These are phyloP conservation scores for Leishmania guyanensis DNA, from an alignment of 208 protist genomes.

Conservation along the genomic window DNA sequence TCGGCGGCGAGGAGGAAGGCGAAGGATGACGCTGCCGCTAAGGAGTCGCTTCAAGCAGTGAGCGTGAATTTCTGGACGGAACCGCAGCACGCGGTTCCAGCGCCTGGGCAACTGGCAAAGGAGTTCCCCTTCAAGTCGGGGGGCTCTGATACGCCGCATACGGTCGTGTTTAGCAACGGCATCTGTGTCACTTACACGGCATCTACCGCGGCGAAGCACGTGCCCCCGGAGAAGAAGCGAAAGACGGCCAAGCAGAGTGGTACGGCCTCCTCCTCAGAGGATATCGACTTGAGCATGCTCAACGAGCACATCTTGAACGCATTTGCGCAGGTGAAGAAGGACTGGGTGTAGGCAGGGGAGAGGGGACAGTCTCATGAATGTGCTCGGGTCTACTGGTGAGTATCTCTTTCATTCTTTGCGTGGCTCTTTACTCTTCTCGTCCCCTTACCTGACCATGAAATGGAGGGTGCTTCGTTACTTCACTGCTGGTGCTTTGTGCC, in stretches of 20 bases:
- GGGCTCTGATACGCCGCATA: constrained; percentile 39
- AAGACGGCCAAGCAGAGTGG: constrained; percentile 17
- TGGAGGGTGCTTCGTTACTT: neutral
- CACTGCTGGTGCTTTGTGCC: neutral
- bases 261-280: constrained; percentile 29
- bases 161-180: constrained; percentile 73
- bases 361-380: neutral
- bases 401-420: neutral
- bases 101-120: constrained; percentile 36
- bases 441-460: neutral
- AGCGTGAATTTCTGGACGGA: constrained; percentile 83
- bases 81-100: constrained; percentile 27
- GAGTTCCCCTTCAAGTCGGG: constrained; percentile 54
- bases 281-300: constrained; percentile 75
- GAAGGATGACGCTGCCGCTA: constrained; percentile 2
- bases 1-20: neutral
- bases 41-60: constrained; percentile 40
- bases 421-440: neutral
- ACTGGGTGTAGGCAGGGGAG: neutral
- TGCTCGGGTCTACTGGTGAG: neutral
- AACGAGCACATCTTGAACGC: constrained; percentile 85
- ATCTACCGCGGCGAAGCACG: constrained; percentile 56
- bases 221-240: constrained; percentile 36
- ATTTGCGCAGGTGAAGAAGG: constrained; percentile 58
- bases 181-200: constrained; percentile 78